Conservation (phyloP, 768 basidiomycete genomes). For the Infundibulicybe gibba region DNA sequence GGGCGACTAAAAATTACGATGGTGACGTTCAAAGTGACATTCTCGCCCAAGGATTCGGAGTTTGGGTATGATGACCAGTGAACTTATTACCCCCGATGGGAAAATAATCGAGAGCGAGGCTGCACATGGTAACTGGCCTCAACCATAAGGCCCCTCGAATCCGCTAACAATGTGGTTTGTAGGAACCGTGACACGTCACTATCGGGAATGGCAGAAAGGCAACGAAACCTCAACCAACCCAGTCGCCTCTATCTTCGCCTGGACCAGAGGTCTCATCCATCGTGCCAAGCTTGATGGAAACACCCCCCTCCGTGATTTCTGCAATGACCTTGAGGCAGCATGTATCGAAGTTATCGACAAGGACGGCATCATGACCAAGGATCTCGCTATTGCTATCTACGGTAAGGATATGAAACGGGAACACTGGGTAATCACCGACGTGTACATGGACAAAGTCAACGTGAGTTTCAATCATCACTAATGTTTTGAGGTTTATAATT, state of each 20-base stretch:
- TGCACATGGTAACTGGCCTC: constrained; percentile 61
- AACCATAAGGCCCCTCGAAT: background rate
- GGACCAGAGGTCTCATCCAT: constrained; percentile 90
- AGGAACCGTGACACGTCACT: constrained; percentile 90
- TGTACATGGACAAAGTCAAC: constrained; percentile 88
- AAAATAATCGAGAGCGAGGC: constrained; percentile 89
- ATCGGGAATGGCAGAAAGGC: constrained; percentile 94
- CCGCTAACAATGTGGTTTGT: constrained; percentile 1
- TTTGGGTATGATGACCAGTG: constrained; percentile 97
- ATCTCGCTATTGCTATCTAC: constrained; percentile 91
- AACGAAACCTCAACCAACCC: constrained; percentile 97
- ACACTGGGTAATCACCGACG: constrained; percentile 93
- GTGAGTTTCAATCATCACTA: constrained; percentile 33
- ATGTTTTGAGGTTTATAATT: background rate
- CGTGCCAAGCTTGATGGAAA: constrained; percentile 89
- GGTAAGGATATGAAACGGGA: constrained; percentile 86
- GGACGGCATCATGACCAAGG: constrained; percentile 93
- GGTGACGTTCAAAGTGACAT: constrained; percentile 87
- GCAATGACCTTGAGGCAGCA: constrained; percentile 70
- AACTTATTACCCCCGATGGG: constrained; percentile 91
- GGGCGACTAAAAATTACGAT: constrained; percentile 72
- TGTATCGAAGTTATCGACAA: constrained; percentile 87
- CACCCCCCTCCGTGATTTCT: constrained; percentile 65
- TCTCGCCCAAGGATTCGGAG: constrained; percentile 95
- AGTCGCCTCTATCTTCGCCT: constrained; percentile 95